Percentiles rank a stretch among this genome's conserved stretches.
phyloP scores from a whole-genome alignment of 768 basidiomycete genomes.

The Agrocybe chaxingu region DNA sequence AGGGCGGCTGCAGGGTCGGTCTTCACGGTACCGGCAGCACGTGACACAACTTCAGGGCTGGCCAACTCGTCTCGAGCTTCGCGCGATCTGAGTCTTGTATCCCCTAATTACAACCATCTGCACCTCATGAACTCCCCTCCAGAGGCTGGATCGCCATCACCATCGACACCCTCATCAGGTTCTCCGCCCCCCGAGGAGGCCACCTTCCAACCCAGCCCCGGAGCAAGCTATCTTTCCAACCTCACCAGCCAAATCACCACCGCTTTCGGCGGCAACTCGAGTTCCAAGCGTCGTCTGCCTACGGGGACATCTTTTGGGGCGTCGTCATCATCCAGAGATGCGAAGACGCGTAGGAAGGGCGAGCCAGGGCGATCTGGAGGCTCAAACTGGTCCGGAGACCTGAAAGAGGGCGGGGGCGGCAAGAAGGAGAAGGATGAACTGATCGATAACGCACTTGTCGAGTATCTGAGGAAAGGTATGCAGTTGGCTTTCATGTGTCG shows the following conservation, averaged over 20 bases:
- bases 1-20: too few species aligned
- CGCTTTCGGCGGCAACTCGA: constrained; percentile 23
- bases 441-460: constrained; percentile 46
- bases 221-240: constrained; percentile 23
- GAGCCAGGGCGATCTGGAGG: constrained; percentile 27
- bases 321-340: constrained; percentile 42
- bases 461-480: constrained; percentile 54
- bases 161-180: constrained; percentile 39
- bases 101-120: not conserved
- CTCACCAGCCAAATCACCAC: constrained; percentile 32
- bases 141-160: constrained; percentile 36
- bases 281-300: constrained; percentile 51
- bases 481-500: not conserved
- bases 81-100: not conserved
- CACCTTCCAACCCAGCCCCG: constrained; percentile 16
- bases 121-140: constrained; percentile 38
- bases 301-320: constrained; percentile 40
- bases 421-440: constrained; percentile 57
- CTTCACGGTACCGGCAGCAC: not conserved
- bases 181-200: constrained; percentile 42
- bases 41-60: not conserved
- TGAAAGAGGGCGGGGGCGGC: constrained; percentile 30
- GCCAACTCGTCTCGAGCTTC: not conserved
- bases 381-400: constrained; percentile 16
- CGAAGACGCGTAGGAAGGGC: constrained; percentile 48